Evolutionary conservation across 2,329 filamentous ascomycete genomes (phyloP), one percentile per base, ranked within the genome.

Genomic region (Colletotrichum eremochloae): DNA sequence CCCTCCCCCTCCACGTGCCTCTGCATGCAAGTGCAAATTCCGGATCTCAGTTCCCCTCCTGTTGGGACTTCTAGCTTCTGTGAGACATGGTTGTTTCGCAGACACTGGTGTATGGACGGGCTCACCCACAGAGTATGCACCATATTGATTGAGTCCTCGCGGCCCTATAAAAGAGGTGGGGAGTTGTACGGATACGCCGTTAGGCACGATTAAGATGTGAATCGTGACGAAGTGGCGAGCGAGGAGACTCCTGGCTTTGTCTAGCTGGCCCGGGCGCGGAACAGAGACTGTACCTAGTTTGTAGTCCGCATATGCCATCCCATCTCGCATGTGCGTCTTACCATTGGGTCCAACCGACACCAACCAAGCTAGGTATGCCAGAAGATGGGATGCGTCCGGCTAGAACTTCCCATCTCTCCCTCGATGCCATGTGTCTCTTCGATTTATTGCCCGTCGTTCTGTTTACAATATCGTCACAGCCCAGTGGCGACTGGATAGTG

Each of bases 11-110:
- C 44, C 40, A 63, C 65, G 64, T 29, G 38, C 60, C 40, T 29
- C 53, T 55, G 44, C 58, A 50, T 63, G 53, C 55, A 42, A 46
- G 24, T 67, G 31, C 53, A 24, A 69, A 62, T 63, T 33, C 18
- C 64, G 69, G 48, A 40, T 60, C 20, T 20, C 5, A n/a, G 46
- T 69, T 69, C 36, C 58, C 14, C 48, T 64, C 40, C 31, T 52
- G 46, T 58, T 55, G 66, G 58, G 38, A 46, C 29, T 63, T 69
- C 33, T 53, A 20, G 58, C 46, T 50, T 69, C 60, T 53, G 46
- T 64, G 66, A 72, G 69, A 72, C 66, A 69, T 61, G 66, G 60
- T 55, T 64, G 69, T 72, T 60, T 61, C 53, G 60, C 53, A 63
- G 69, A 60, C 66, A 48, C 44, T 40, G 40, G 48, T 38, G 58